These are phyloP conservation scores for Nakazawaea ernobii DNA, from an alignment of 805 yeast genomes.

Conservation along the genomic window DNA sequence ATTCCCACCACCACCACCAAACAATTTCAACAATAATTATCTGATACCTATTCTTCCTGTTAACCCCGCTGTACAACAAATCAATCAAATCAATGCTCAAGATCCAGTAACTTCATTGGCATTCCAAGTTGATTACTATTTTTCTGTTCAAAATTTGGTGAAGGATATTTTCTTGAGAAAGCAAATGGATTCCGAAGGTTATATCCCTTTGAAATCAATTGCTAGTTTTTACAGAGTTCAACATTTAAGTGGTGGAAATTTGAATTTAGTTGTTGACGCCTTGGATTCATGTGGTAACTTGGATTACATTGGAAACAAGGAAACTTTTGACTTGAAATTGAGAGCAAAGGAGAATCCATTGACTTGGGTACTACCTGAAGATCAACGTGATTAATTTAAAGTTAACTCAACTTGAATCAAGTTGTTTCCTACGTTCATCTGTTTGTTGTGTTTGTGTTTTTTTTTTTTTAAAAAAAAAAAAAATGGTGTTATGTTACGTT, in stretches of 20 bases:
- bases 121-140: conserved; percentile 82
- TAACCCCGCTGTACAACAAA: conserved; percentile 4
- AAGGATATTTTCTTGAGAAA: conserved; percentile 80
- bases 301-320: conserved; percentile 31
- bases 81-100: conserved; percentile 1
- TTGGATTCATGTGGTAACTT: conserved; percentile 44
- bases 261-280: conserved; percentile 47
- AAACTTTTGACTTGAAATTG: conserved; percentile 45
- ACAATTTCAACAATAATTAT: conserved; percentile 1
- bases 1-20: conserved; percentile 7
- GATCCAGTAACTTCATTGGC: conserved; percentile 22
- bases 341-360: conserved; percentile 54
- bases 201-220: conserved; percentile 56
- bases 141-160: conserved; percentile 79
- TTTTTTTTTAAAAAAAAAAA: background rate
- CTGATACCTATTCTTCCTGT: background rate
- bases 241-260: conserved; percentile 53
- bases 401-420: too few relatives aligned
- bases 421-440: background rate
- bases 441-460: background rate
- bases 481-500: conserved; percentile 2
- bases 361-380: conserved; percentile 63
- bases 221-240: conserved; percentile 74
- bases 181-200: conserved; percentile 75
- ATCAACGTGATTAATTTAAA: conserved; percentile 35